Evolutionary conservation across 345 rosid genomes (phyloP).

Genomic region (Toxicodendron radicans): DNA sequence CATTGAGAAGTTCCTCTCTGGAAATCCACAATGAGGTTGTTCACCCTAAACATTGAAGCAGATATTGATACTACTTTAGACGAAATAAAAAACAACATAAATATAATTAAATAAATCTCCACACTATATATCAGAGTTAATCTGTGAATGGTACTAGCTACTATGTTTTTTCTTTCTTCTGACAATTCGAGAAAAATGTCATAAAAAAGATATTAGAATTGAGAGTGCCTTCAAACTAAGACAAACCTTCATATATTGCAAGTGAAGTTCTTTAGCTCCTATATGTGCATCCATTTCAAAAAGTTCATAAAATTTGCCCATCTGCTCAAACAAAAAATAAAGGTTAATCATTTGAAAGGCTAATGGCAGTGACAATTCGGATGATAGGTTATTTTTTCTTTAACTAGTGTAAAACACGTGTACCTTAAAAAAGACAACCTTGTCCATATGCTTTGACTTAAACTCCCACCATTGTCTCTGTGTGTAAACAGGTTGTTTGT

Average conservation of each 20-base stretch:
- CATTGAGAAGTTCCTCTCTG: conserved; percentile 87
- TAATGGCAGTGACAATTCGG: neutral
- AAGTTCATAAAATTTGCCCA: conserved; percentile 98
- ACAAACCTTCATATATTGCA: conserved; percentile 96
- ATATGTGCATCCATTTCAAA: conserved; percentile 99
- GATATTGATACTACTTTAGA: conserved; percentile 7
- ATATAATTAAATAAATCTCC: conserved; percentile 5
- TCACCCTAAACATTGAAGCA: conserved; percentile 62
- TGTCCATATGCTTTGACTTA: conserved; percentile 98
- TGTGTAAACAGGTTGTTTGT: conserved; percentile 12
- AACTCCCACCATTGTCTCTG: conserved; percentile 99
- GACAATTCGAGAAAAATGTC: neutral
- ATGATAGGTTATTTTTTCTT: neutral
- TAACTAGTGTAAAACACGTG: neutral
- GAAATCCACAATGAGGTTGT: conserved; percentile 99
- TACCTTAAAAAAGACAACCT: conserved; percentile 97
- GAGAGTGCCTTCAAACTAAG: conserved; percentile 10
- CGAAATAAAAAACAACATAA: neutral
- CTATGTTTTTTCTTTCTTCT: neutral
- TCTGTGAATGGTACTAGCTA: neutral
- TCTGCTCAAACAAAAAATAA: conserved; percentile 43
- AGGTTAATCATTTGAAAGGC: conserved; percentile 10
- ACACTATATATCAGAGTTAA: neutral
- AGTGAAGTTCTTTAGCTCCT: conserved; percentile 86
- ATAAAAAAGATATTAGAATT: neutral